Percentiles rank a stretch among this genome's conserved stretches.
phyloP scores from a whole-genome alignment of 139 green algal genomes.

The Trebouxia sp. region DNA sequence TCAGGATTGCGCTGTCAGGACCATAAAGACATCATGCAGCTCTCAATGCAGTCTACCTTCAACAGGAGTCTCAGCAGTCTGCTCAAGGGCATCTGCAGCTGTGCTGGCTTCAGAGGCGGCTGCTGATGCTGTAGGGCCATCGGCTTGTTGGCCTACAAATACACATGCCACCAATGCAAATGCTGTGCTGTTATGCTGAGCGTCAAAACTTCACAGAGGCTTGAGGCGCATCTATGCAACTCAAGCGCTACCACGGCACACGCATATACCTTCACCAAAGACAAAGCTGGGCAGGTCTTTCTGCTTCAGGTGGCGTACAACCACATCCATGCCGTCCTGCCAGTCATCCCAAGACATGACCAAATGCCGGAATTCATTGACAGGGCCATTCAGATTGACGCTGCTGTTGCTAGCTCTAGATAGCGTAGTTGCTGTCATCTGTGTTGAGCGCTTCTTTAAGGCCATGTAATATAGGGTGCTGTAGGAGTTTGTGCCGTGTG shows the following conservation, averaged over 20 bases:
- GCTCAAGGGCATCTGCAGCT: background rate
- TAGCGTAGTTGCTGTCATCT: slow-evolving; percentile 19
- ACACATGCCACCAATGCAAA: too few relatives aligned
- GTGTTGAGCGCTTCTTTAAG: slow-evolving; percentile 61
- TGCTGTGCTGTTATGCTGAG: background rate
- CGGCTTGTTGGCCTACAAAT: background rate
- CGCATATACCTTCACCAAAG: background rate
- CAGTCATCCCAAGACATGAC: slow-evolving; percentile 33
- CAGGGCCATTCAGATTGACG: slow-evolving; percentile 70
- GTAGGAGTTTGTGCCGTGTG: slow-evolving; percentile 31
- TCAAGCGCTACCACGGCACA: background rate
- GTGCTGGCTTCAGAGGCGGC: background rate
- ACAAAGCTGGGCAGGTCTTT: slow-evolving; percentile 50
- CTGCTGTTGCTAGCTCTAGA: background rate
- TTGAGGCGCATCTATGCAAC: too few relatives aligned
- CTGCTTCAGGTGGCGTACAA: slow-evolving; percentile 61
- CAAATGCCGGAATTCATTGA: slow-evolving; percentile 70
- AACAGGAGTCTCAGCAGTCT: background rate
- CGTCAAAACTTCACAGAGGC: background rate
- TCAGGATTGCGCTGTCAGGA: too few relatives aligned
- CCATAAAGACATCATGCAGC: too few relatives aligned
- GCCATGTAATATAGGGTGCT: slow-evolving; percentile 70
- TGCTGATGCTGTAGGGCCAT: slow-evolving; percentile 12
- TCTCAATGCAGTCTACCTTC: background rate
- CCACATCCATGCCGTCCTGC: slow-evolving; percentile 68